Percentiles rank a stretch among this genome's conserved stretches.
Conservation (phyloP, 73 alveolate species). For the Stentor roeselii region DNA sequence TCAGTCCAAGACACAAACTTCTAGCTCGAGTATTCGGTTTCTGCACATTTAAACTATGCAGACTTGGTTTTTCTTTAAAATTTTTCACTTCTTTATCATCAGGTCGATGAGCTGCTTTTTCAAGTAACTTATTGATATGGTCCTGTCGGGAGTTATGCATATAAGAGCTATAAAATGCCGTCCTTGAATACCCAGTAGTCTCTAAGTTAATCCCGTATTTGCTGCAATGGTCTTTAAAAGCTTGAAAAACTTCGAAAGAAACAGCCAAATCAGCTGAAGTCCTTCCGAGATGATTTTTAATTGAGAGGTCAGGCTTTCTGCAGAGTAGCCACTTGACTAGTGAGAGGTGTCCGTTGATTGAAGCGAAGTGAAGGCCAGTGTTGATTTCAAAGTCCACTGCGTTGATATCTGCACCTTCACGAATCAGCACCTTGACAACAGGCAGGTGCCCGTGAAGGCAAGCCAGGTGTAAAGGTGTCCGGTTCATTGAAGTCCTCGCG, state of each 20-base stretch:
- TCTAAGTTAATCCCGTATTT: background rate
- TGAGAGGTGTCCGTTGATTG: background rate
- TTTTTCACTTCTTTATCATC: background rate
- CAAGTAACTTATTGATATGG: background rate
- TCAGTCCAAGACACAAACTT: background rate
- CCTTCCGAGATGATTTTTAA: conserved; percentile 67
- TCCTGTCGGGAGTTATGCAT: conserved; percentile 2
- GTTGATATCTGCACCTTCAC: conserved; percentile 39
- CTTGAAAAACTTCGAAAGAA: conserved; percentile 66
- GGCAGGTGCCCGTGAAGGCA: conserved; percentile 70
- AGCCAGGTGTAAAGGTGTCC: conserved; percentile 83
- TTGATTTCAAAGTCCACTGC: conserved; percentile 43
- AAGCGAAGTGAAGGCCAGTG: conserved; percentile 49
- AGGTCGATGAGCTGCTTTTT: background rate
- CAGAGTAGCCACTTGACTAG: conserved; percentile 33
- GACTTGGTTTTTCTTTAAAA: conserved; percentile 10
- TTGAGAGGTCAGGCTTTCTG: conserved; percentile 41
- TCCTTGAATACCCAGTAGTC: background rate
- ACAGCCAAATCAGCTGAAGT: conserved; percentile 70
- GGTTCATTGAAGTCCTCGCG: conserved; percentile 4
- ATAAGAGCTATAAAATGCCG: background rate
- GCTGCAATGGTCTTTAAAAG: conserved; percentile 22
- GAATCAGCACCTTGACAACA: conserved; percentile 50
- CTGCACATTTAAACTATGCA: background rate
- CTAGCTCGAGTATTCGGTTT: background rate